phyloP scores from a whole-genome alignment of 129 eudicot genomes.

The Rutidosis leptorrhynchoides region DNA sequence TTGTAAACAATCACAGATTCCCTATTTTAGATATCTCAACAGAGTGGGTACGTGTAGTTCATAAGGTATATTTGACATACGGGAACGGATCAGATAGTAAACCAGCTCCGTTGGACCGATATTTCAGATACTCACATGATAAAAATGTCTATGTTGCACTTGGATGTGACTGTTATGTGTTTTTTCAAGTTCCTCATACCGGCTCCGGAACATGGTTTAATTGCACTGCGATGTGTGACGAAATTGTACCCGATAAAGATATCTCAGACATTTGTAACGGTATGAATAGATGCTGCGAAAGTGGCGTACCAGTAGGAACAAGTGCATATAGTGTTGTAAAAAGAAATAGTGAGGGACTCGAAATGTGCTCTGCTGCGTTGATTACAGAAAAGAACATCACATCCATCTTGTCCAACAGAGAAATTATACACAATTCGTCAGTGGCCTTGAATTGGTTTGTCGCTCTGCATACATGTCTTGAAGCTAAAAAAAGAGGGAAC shows the following conservation, averaged over 20 bases:
- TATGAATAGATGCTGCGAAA: background rate
- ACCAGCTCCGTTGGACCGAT: background rate
- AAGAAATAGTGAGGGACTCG: background rate
- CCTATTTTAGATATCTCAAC: slow-evolving; percentile 16
- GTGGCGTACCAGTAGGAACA: background rate
- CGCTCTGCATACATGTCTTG: background rate
- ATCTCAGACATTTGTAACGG: background rate
- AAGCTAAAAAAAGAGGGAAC: background rate
- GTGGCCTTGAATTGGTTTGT: no score
- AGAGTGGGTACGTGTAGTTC: slow-evolving; percentile 6
- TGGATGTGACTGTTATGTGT: slow-evolving; percentile 7
- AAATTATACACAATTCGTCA: background rate
- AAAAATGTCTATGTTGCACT: slow-evolving; percentile 19
- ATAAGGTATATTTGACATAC: background rate
- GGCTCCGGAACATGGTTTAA: background rate
- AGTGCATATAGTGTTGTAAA: background rate
- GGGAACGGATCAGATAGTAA: background rate
- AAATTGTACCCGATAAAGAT: background rate
- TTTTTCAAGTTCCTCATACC: background rate
- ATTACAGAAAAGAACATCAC: background rate
- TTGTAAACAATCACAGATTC: background rate
- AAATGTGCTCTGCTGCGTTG: background rate
- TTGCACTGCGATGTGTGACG: background rate
- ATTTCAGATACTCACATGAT: slow-evolving; percentile 13
- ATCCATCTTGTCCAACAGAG: background rate